Base-by-base conservation (phyloP, 2,329 filamentous ascomycete species). In the Ophiostoma triangulosporum region DNA sequence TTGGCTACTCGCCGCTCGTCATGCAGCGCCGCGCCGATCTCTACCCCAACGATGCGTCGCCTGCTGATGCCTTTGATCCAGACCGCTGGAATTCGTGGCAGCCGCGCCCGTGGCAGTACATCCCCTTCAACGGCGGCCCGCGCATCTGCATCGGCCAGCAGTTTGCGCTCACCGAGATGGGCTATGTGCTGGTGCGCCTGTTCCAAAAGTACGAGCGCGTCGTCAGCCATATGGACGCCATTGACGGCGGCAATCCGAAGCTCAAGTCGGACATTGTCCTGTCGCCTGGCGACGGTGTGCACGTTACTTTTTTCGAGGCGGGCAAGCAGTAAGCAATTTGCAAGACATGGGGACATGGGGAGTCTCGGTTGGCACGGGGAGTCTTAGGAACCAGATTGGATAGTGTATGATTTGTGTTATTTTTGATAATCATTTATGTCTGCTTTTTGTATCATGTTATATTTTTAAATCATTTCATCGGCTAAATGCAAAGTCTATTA, bases 111-210 rank as follows among this genome's bases (percentile, higher is more conserved):
- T 86, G 83, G 79, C 76, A 82, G 57, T 88, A 85, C 63, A 75
- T 88, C 40, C 84, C 85, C 4, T 88, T 88, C 67, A 88, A 87
- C 63, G 82, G 82, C 11, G 84, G 84, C 1, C 81, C 84, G 43
- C 71, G 85, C 31, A 84, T 87, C 62, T 87, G 85, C 66, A 79
- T 89, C 56, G 84, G 85, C 1, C 84, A 91, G 72, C 84, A 91
- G 66, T 91, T 89, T 64, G 87, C 86, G 14, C 68, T 90, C 48
- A 88, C 84, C 0, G 84, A 90, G 71, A 86, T 86, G 71, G 71
- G 71, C 29, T 90, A 90, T 64, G 81, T 84, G 9, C 73, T 88
- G 56, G 81, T 83, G 27, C 72, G 86, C 45, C 62, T 91, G 59
- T 78, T 90, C 63, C 87, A 91, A 70, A 73, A 75, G 24, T 93